Evolutionary conservation across 2,329 filamentous ascomycete species (phyloP), one percentile per base, ranked within the genome.

Genomic region (Colletotrichum spaethianum): DNA sequence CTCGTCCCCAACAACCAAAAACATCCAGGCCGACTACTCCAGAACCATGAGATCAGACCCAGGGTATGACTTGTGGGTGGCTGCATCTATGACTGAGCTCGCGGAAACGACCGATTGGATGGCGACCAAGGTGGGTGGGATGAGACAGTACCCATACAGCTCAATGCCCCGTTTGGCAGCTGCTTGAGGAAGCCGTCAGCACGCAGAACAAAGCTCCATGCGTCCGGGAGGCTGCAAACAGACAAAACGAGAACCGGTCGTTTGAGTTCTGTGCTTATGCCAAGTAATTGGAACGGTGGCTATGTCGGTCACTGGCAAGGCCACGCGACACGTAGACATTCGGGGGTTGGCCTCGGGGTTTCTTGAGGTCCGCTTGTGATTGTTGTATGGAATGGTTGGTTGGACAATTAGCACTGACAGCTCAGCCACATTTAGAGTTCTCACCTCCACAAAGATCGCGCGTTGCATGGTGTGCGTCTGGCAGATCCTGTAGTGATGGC

Each of bases 291-390:
- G 31, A n/a, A 23, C 23, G 62, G 42, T 59, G 53, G 67, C 61
- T 59, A 44, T 60, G 62, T 46, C 12, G 61, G 44, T 42, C 42
- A 57, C 40, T 52, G 52, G 53, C 20, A 20, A 40, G 55, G 31
- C 65, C 65, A 67, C 28, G 56, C 56, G 40, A 26, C 38, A 28
- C 5, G 28, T 28, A 28, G 11, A 14, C 16, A 26, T 20, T 23
- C 16, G 38, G 38, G 20, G 26, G 28, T 36, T 57, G 62, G 31
- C 6, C 8, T 20, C 9, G 9, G 46, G 46, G 31, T 38, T 33
- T 18, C 26, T 16, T 26, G 33, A 40, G 20, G 53, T 40, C 3
- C 12, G 2, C 23, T 20, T 38, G n/a, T 8, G 20, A 2, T n/a
- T 56, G 28, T n/a, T 38, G 52, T n/a, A 2, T n/a, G n/a, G 11